Conservation (phyloP, 345 rosid genomes). For the Conringia planisiliqua region DNA sequence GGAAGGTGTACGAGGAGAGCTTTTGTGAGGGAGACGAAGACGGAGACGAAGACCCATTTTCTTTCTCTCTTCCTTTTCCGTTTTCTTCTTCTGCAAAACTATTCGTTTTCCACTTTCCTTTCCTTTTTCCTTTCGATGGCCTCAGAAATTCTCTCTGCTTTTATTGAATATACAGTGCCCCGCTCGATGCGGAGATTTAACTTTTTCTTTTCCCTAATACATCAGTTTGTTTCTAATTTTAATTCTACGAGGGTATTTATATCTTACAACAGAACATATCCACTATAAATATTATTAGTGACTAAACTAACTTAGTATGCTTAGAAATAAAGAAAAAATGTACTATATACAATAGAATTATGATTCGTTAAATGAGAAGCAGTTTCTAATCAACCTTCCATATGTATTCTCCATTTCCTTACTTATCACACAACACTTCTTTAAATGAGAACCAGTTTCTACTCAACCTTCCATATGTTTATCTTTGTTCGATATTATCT, state of each 20-base stretch:
- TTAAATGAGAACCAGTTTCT: too few species aligned
- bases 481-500: too few species aligned
- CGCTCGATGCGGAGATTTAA: conserved; percentile 20
- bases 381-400: too few species aligned
- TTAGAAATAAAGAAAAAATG: background rate
- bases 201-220: background rate
- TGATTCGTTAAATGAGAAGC: too few species aligned
- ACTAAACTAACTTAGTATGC: background rate
- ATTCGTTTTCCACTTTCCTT: background rate
- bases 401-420: too few species aligned
- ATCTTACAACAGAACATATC: too few species aligned
- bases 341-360: background rate
- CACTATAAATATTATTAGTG: background rate
- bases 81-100: background rate
- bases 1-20: conserved; percentile 46
- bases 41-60: conserved; percentile 33
- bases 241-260: background rate
- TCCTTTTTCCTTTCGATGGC: background rate
- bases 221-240: conserved; percentile 20
- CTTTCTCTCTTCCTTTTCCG: background rate
- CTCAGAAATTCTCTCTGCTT: conserved; percentile 20
- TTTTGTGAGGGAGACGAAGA: conserved; percentile 39
- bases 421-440: too few species aligned
- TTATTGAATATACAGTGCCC: conserved; percentile 1
- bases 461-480: too few species aligned